A percentile compares a stretch with the other conserved stretches of the same genome.
Conservation (phyloP, 2,329 filamentous ascomycete species). For the Allantophomopsis cytisporea region DNA sequence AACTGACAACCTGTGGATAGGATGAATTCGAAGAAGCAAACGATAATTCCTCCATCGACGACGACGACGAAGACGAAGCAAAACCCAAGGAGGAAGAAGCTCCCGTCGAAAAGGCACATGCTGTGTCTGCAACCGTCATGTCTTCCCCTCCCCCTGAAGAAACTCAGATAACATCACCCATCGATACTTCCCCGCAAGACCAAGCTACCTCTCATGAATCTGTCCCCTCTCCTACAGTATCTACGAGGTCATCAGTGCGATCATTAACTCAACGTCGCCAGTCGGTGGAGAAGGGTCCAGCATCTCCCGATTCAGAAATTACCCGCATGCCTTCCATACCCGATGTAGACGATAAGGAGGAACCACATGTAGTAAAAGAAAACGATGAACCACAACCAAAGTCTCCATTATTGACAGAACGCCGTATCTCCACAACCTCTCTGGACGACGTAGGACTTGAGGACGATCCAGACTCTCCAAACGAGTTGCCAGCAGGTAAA, state of each 20-base stretch:
- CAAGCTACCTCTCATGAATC: too few relatives aligned
- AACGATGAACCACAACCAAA: constrained; percentile 15
- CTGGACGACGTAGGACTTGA: constrained; percentile 54
- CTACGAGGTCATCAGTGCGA: constrained; percentile 5
- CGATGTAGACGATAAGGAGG: constrained; percentile 15
- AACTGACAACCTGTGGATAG: constrained; percentile 22
- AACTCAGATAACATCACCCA: constrained; percentile 1
- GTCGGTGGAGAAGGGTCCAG: constrained; percentile 13
- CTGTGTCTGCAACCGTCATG: not conserved
- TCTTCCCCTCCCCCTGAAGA: not conserved
- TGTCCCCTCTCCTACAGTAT: too few relatives aligned
- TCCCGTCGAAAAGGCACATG: not conserved
- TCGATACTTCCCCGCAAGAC: constrained; percentile 5
- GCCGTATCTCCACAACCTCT: constrained; percentile 39
- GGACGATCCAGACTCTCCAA: constrained; percentile 23
- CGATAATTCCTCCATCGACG: constrained; percentile 27
- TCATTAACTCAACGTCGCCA: constrained; percentile 26
- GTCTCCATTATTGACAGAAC: constrained; percentile 30
- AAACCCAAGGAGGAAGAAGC: too few relatives aligned
- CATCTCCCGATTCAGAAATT: constrained; percentile 15
- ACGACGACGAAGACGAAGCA: constrained; percentile 1
- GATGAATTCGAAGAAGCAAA: constrained; percentile 76
- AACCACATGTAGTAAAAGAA: constrained; percentile 12
- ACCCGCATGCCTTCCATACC: constrained; percentile 7
- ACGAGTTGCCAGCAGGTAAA: constrained; percentile 2